Percentiles rank a stretch among this genome's conserved stretches.
Conservation (phyloP, 306 rosid genomes). For the Ammopiptanthus mongolicus region DNA sequence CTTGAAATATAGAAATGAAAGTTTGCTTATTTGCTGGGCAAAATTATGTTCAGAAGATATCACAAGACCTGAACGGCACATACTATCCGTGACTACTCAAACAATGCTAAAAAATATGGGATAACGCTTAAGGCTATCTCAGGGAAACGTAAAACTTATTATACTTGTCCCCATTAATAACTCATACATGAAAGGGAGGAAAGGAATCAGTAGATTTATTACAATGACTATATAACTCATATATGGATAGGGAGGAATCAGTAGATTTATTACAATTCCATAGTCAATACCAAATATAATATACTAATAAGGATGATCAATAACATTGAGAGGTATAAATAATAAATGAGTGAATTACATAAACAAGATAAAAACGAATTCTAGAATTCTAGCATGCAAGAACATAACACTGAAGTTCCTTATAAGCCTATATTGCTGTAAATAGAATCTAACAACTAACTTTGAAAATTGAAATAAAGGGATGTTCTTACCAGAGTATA, state of each 20-base stretch:
- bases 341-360: not conserved
- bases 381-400: not conserved
- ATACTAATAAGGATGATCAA: not conserved
- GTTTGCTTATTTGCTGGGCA: not conserved
- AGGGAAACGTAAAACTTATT: not conserved
- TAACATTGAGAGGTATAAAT: not conserved
- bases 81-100: not conserved
- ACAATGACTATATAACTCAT: not conserved
- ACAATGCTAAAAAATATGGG: not conserved
- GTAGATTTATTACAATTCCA: not conserved
- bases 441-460: not conserved
- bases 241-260: too few species aligned
- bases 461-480: not conserved
- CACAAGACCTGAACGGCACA: not conserved
- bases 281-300: not conserved
- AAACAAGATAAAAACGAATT: not conserved
- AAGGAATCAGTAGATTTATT: not conserved
- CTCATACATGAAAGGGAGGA: not conserved
- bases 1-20: not conserved
- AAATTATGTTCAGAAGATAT: not conserved
- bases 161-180: too few species aligned
- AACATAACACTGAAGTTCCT: not conserved
- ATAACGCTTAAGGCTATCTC: not conserved
- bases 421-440: not conserved
- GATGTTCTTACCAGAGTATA: slow-evolving; percentile 28